Evolutionary conservation across 2,329 filamentous ascomycete genomes (phyloP), one percentile per base, ranked within the genome.

Genomic region (Cyanodermella asteris): DNA sequence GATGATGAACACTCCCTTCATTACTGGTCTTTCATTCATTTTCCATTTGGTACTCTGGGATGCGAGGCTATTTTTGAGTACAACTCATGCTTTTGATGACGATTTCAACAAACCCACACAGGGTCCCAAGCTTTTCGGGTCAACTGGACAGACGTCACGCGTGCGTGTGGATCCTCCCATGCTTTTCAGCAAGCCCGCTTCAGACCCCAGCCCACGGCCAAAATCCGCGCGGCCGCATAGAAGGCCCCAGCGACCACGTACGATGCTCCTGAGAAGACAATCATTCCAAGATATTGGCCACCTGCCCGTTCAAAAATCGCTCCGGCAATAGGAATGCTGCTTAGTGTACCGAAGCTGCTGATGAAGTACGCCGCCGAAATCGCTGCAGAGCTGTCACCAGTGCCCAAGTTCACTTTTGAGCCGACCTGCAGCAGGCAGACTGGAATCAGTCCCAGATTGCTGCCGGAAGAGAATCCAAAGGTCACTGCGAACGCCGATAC

Each of bases 351-450:
- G 31, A 31, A 51, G 33, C 29, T 47, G 27, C 1, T 34, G 33
- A 18, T 41, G 18, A 6, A 26, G 41, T 26, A 20, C 36, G n/a
- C n/a, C 38, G 6, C 31, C 36, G 12, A 40, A 34, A 6, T 36
- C 44, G 22, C 33, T 45, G 10, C 32, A 34, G 13, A 42, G 51
- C 1, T 44, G 41, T 18, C 43, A 49, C n/a, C 47, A 41, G 13
- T 42, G 41, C 1, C 49, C 49, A 35, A 55, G 16, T 50, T 40
- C 13, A 45, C 38, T 1, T 46, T 50, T 3, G 36, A 32, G 29
- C 55, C 59, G 5, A 60, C 41, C 33, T 59, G 53, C 3, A 51
- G 52, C 4, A 60, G 41, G 26, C 54, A 59, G 0, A 51, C 41
- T 0, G 49, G 49, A 5, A 42, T 45, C 25, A 52, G 21, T 16